These are phyloP conservation scores for Amaranthus hypochondriacus DNA, from an alignment of 148 eudicot species.

Conservation along the genomic window DNA sequence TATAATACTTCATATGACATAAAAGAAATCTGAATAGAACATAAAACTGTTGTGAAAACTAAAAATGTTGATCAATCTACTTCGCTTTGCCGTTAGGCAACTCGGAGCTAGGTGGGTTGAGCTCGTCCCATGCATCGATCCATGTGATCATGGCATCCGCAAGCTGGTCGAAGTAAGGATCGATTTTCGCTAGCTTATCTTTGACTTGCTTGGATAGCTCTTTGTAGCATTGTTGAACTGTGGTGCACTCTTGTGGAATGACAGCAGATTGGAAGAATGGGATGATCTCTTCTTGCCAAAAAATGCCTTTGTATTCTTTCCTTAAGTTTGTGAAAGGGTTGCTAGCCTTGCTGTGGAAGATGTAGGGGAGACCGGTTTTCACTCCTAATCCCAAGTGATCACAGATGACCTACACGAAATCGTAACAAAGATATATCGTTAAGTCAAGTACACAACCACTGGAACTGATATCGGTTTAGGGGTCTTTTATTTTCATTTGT, in stretches of 20 bases:
- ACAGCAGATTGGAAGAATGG: slow-evolving; percentile 54
- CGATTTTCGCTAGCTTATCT: slow-evolving; percentile 50
- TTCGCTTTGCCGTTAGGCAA: slow-evolving; percentile 22
- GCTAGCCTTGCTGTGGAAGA: slow-evolving; percentile 64
- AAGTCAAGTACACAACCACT: too few relatives aligned
- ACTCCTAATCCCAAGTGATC: slow-evolving; percentile 61
- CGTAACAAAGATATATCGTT: background rate
- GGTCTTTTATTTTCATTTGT: too few relatives aligned
- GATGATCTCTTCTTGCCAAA: slow-evolving; percentile 68
- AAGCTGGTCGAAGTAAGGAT: slow-evolving; percentile 57
- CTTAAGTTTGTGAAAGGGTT: slow-evolving; percentile 55
- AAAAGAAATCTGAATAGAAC: background rate
- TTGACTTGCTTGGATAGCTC: slow-evolving; percentile 54
- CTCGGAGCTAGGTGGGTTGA: slow-evolving; percentile 34
- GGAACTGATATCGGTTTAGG: too few relatives aligned
- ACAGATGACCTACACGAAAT: slow-evolving; percentile 37
- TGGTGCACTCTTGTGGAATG: slow-evolving; percentile 54
- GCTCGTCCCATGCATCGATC: slow-evolving; percentile 66
- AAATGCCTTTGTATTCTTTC: slow-evolving; percentile 60
- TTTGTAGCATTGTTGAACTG: slow-evolving; percentile 53
- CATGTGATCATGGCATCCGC: slow-evolving; percentile 63
- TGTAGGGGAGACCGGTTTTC: slow-evolving; percentile 59
- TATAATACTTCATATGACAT: background rate
- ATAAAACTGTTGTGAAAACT: background rate
- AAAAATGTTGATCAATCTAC: slow-evolving; percentile 8